phyloP scores from a whole-genome alignment of 495 filamentous ascomycete genomes.

The Penicillium coffeae region DNA sequence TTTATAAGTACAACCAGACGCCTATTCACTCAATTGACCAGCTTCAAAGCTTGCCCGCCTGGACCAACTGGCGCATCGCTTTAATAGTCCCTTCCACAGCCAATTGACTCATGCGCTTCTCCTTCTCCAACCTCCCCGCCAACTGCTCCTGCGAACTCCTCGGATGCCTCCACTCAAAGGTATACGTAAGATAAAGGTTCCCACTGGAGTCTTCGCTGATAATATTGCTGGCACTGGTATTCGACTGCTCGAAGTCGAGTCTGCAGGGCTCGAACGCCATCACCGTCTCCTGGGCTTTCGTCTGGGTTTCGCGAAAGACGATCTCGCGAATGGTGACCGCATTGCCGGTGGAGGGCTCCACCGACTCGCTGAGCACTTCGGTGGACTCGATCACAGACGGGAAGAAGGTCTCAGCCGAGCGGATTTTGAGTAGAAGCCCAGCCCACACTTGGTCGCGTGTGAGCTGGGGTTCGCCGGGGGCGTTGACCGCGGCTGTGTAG shows the following conservation, averaged over 20 bases:
- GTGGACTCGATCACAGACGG: constrained; percentile 41
- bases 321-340: constrained; percentile 23
- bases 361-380: constrained; percentile 33
- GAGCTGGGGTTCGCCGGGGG: constrained; percentile 38
- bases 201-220: constrained; percentile 42
- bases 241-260: constrained; percentile 36
- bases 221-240: constrained; percentile 44
- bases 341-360: constrained; percentile 28
- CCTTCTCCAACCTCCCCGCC: constrained; percentile 23
- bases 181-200: constrained; percentile 51
- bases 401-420: constrained; percentile 49
- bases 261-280: constrained; percentile 20
- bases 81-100: constrained; percentile 37
- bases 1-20: too few relatives aligned
- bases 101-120: constrained; percentile 23
- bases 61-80: constrained; percentile 29
- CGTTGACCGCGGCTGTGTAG: constrained; percentile 52
- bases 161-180: constrained; percentile 49
- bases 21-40: neutral
- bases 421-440: constrained; percentile 48
- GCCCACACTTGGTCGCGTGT: constrained; percentile 46
- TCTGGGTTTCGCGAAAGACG: constrained; percentile 18
- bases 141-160: constrained; percentile 30
- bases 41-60: constrained; percentile 10
- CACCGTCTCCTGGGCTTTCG: constrained; percentile 22